phyloP scores from a whole-genome alignment of 352 stramenopile genomes.

The Pythium grandisporangium region DNA sequence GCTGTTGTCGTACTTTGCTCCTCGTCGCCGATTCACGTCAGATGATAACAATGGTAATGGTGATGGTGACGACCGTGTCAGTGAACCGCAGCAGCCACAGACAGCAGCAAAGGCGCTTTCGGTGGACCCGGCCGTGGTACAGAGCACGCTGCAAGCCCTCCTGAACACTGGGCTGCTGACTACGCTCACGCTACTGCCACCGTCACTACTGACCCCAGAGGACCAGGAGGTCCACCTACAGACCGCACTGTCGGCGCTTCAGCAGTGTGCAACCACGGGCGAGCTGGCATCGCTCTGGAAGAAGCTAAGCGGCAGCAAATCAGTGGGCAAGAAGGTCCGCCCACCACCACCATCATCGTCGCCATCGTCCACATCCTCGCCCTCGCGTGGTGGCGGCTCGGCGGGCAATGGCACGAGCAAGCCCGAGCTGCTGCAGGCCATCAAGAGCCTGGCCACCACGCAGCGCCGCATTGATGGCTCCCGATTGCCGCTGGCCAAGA shows the following conservation, averaged over 20 bases:
- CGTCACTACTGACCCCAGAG: conserved; percentile 14
- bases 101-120: conserved; percentile 3
- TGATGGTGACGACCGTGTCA: neutral
- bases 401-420: conserved; percentile 22
- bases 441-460: conserved; percentile 38
- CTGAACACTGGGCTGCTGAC: conserved; percentile 26
- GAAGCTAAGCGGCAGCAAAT: conserved; percentile 44
- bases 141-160: conserved; percentile 30
- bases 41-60: neutral
- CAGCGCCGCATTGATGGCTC: conserved; percentile 69
- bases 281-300: conserved; percentile 44
- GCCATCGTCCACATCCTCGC: conserved; percentile 1
- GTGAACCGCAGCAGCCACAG: conserved; percentile 1
- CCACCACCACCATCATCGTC: neutral
- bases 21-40: neutral
- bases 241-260: conserved; percentile 35
- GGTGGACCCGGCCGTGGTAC: conserved; percentile 19
- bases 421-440: conserved; percentile 20
- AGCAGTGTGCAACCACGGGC: conserved; percentile 29
- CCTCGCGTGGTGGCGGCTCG: neutral
- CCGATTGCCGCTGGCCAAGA: conserved; percentile 38
- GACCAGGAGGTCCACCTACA: conserved; percentile 13
- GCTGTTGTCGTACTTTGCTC: conserved; percentile 48
- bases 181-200: conserved; percentile 16
- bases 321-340: conserved; percentile 5